Evolutionary conservation across 345 rosid genomes (phyloP), one percentile per base, ranked within the genome.

Genomic region (Clarkia xantiana): DNA sequence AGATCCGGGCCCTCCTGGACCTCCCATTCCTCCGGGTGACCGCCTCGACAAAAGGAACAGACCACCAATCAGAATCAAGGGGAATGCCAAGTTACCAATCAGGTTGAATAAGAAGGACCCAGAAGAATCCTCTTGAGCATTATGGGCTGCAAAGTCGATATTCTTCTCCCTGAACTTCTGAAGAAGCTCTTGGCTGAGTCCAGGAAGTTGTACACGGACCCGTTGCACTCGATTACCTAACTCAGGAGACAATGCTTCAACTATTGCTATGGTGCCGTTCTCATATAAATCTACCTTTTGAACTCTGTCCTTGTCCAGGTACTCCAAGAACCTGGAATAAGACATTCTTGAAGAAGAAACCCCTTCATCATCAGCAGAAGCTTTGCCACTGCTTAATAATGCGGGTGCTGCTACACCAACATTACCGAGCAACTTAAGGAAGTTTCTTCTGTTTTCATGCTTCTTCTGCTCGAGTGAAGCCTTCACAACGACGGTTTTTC

Each of bases 301-400:
- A 60, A 86, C 96, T 56, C 94, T 76, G 64, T 72, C 96, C 70
- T 83, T 91, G 44, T 91, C 96, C 62, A 91, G 67, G 63, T 91
- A 91, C 80, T 91, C 98, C 23, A 91, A 69, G 51, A 91, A 91
- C 68, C 98, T 78, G 51, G 98, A 91, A 61, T 91, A 91, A 0
- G 98, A 86, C 98, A 91, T 86, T 71, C 98, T 62, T 36, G 98
- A 91, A 25, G 98, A 91, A 51, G 98, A 86, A 71, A 69, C 82
- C 22, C 71, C 98, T 66, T 91, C 89, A 1, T 86, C 98, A 54
- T 86, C 98, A 7, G 98, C 98, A 50, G 64, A 63, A 1, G 94
- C 98, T 70, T 63, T 78, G 47, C 90, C 89, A 60, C 63, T 72
- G 39, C 72, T 80, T 25, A 86, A 48, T 38, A 86, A 68, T 51